These are phyloP conservation scores for Pleurotus djamor DNA, from an alignment of 768 basidiomycete genomes.

Conservation along the genomic window DNA sequence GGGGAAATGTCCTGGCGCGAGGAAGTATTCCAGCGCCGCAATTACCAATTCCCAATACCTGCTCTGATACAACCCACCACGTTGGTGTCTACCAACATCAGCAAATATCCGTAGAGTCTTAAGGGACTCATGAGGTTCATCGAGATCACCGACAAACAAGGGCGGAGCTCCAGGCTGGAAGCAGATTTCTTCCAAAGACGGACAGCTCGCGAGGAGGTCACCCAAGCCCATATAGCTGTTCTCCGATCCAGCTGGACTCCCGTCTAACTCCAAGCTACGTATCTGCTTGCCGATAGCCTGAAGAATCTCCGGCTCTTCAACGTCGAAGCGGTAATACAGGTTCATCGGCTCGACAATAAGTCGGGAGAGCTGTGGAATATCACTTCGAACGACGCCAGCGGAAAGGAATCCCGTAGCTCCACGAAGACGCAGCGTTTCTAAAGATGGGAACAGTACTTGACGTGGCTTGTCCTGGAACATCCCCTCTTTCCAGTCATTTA, in stretches of 20 bases:
- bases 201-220: neutral
- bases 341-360: conserved; percentile 6
- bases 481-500: conserved; percentile 5
- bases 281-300: conserved; percentile 2
- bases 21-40: neutral
- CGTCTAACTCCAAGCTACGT: conserved; percentile 2
- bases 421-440: neutral
- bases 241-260: conserved; percentile 4
- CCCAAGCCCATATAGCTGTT: conserved; percentile 1
- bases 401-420: conserved; percentile 5
- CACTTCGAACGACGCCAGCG: neutral
- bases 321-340: conserved; percentile 3
- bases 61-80: neutral
- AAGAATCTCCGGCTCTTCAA: conserved; percentile 2
- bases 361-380: neutral
- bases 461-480: neutral
- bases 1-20: neutral
- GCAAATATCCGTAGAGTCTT: conserved; percentile 2
- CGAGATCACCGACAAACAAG: neutral
- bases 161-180: conserved; percentile 4
- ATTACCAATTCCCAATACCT: neutral
- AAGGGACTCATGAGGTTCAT: neutral
- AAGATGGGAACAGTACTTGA: neutral
- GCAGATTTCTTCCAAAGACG: neutral
- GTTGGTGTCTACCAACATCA: neutral